phyloP scores from a whole-genome alignment of 2,329 filamentous ascomycete genomes.

The Trichoderma afroharzianum region DNA sequence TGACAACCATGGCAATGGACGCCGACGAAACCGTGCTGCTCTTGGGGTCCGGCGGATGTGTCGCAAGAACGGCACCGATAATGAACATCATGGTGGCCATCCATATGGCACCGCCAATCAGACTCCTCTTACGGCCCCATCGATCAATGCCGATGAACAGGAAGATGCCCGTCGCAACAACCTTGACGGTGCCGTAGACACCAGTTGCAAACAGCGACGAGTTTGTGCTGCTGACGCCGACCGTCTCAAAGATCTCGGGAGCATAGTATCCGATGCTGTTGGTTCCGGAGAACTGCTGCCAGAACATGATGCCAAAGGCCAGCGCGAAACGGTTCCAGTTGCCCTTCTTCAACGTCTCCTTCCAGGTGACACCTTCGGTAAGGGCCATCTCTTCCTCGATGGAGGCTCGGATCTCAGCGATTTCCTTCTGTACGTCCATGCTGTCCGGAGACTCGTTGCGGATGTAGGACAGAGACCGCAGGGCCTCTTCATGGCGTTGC shows the following conservation, averaged over 20 bases:
- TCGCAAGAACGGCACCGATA: conserved; percentile 39
- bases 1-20: conserved; percentile 21
- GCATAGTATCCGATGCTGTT: conserved; percentile 33
- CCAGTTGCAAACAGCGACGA: conserved; percentile 30
- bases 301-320: conserved; percentile 16
- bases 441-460: conserved; percentile 51
- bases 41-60: conserved; percentile 16
- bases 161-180: conserved; percentile 42
- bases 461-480: conserved; percentile 61
- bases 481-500: conserved; percentile 56
- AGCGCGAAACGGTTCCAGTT: conserved; percentile 15
- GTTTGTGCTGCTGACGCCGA: conserved; percentile 25
- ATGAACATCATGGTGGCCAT: conserved; percentile 49
- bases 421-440: conserved; percentile 67
- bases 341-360: conserved; percentile 5
- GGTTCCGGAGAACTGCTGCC: conserved; percentile 28
- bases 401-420: conserved; percentile 37
- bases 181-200: conserved; percentile 29
- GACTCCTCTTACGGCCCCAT: conserved; percentile 50
- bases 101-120: conserved; percentile 65
- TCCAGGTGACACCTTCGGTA: conserved; percentile 12
- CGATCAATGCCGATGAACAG: conserved; percentile 27
- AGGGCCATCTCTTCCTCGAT: conserved; percentile 66
- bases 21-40: conserved; percentile 17
- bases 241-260: conserved; percentile 29